phyloP scores from a whole-genome alignment of 495 filamentous ascomycete species.

The Aspergillus panamensis region DNA sequence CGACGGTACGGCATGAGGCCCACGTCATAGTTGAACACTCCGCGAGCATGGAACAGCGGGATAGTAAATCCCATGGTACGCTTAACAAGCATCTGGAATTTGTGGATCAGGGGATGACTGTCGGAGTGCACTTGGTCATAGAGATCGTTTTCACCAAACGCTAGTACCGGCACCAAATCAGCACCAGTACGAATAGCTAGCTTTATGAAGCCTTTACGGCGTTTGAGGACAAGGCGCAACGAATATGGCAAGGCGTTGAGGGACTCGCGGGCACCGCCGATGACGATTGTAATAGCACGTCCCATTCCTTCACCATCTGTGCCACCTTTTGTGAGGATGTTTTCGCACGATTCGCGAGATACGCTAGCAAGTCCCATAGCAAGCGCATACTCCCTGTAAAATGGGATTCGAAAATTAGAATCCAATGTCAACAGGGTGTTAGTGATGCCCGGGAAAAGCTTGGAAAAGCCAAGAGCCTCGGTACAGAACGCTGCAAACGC shows the following conservation, averaged over 20 bases:
- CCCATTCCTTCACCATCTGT: slow-evolving; percentile 84
- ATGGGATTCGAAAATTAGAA: slow-evolving; percentile 87
- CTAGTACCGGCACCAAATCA: slow-evolving; percentile 85
- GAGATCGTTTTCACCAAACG: slow-evolving; percentile 92
- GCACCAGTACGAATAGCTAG: slow-evolving; percentile 85
- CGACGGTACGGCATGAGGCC: slow-evolving; percentile 90
- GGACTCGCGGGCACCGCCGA: slow-evolving; percentile 89
- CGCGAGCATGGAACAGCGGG: slow-evolving; percentile 82
- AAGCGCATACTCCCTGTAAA: slow-evolving; percentile 90
- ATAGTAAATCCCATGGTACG: slow-evolving; percentile 87
- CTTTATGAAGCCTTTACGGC: slow-evolving; percentile 90
- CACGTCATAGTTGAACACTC: slow-evolving; percentile 96
- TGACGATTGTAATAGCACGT: slow-evolving; percentile 90
- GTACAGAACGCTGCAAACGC: slow-evolving; percentile 92
- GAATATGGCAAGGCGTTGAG: slow-evolving; percentile 77
- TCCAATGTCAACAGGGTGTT: slow-evolving; percentile 87
- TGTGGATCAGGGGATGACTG: slow-evolving; percentile 68
- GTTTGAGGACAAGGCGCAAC: slow-evolving; percentile 70
- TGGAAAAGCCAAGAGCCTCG: slow-evolving; percentile 81
- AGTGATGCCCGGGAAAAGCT: slow-evolving; percentile 92
- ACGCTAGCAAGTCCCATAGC: slow-evolving; percentile 83
- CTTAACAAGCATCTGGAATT: slow-evolving; percentile 76
- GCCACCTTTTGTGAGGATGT: slow-evolving; percentile 75
- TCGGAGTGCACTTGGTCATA: slow-evolving; percentile 81
- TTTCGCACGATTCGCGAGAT: slow-evolving; percentile 84